Evolutionary conservation across 768 basidiomycete genomes (phyloP).

Genomic region (Boletus insuetus): DNA sequence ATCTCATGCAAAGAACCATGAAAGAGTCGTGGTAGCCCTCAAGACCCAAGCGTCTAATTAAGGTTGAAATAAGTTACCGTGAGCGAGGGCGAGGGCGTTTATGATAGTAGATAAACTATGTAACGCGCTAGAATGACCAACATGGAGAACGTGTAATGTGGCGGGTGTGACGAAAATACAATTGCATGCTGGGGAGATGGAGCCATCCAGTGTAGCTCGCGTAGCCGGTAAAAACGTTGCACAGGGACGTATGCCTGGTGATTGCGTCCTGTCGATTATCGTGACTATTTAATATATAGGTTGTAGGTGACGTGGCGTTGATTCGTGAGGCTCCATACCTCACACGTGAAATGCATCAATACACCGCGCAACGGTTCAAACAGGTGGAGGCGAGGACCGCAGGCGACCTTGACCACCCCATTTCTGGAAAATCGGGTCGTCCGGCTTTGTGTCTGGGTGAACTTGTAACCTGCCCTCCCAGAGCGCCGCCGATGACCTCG

Average conservation of each 20-base stretch:
- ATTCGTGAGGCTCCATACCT: conserved; percentile 3
- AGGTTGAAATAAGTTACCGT: conserved; percentile 17
- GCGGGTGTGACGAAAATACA: neutral
- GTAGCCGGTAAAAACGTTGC: neutral
- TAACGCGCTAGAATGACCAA: conserved; percentile 3
- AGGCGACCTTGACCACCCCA: conserved; percentile 27
- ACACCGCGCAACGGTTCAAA: conserved; percentile 9
- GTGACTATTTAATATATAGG: conserved; percentile 11
- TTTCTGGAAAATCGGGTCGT: conserved; percentile 50
- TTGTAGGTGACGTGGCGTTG: conserved; percentile 3
- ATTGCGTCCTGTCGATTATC: conserved; percentile 6
- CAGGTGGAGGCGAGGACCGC: conserved; percentile 14
- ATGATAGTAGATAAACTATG: conserved; percentile 25
- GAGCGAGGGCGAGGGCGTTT: neutral
- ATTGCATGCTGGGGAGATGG: neutral
- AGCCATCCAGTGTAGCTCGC: neutral
- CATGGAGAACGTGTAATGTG: neutral
- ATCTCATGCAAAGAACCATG: neutral
- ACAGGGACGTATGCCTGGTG: conserved; percentile 11
- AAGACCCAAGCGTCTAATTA: conserved; percentile 4
- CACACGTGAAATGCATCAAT: neutral
- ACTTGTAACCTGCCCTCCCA: conserved; percentile 86
- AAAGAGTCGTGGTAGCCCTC: neutral
- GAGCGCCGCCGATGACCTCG: conserved; percentile 75
- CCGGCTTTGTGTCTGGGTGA: conserved; percentile 77